Base-by-base conservation (phyloP, 2,329 filamentous ascomycete genomes). In the Pseudocercospora vitis region DNA sequence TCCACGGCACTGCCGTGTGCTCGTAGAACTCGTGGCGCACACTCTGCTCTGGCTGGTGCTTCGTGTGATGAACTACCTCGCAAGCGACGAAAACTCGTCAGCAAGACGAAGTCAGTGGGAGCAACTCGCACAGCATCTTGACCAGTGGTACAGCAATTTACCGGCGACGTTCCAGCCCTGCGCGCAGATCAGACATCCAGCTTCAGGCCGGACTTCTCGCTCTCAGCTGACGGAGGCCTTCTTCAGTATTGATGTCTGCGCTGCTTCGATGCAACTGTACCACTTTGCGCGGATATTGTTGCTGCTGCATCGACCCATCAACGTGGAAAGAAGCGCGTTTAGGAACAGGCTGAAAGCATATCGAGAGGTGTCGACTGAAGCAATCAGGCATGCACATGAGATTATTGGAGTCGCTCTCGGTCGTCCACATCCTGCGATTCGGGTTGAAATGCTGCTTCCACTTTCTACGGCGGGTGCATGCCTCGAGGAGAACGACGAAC, bases 21-120 rank as follows among this genome's bases (percentile, higher is more conserved):
- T 62, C 3, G 57, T 60, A 9, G 61, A 69, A 39, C 57, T 84
- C 42, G 81, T 84, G 44, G 80, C 79, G 16, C 86, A 87, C 60
- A 81, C 81, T 0, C 66, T 87, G 2, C 78, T 86, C 2, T 87
- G 83, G 82, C 76, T 87, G 11, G 75, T 85, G 50, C 79, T 83
- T 0, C 84, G 84, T 57, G 78, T 85, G 2, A 79, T 84, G 52
- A 87, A 87, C 65, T 85, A 80, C 61, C 77, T 85, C 50, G 81
- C 78, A 1, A 73, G 74, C 4, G 78, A 78, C 2, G 79, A 81
- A 50, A 74, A 77, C 29, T 58, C 57, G 1, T 68, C 79, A 2
- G 52, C 61, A 12, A 67, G 68, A 68, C 53, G 70, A 68, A 51
- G 62, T 65, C 53, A 71, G 59, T 84, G 81, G 81, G 69, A 76